phyloP scores from a whole-genome alignment of 1,284 basidiomycete species.

The Coniferiporia weirii region DNA sequence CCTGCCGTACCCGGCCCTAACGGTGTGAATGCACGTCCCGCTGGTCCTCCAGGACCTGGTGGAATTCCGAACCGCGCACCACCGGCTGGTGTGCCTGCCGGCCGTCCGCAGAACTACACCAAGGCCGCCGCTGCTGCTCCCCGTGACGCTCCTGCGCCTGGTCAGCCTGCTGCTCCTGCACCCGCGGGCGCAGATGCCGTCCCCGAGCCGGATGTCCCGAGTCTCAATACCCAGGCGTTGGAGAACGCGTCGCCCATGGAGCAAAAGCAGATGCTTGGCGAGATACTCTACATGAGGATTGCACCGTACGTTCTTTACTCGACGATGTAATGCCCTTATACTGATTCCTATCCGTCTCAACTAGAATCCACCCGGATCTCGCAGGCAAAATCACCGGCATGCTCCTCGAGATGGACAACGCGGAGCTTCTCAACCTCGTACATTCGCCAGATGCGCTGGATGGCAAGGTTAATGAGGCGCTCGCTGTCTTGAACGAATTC shows the following conservation, averaged over 20 bases:
- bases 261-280: slow-evolving; percentile 96
- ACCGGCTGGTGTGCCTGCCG: slow-evolving; percentile 39
- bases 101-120: slow-evolving; percentile 13
- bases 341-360: slow-evolving; percentile 20
- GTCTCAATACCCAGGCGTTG: slow-evolving; percentile 53
- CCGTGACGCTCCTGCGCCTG: slow-evolving; percentile 32
- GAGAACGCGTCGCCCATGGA: slow-evolving; percentile 77
- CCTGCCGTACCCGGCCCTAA: slow-evolving; percentile 54
- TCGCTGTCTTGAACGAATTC: slow-evolving; percentile 76
- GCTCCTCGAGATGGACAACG: slow-evolving; percentile 96
- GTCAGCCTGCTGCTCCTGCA: slow-evolving; percentile 31
- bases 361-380: slow-evolving; percentile 73
- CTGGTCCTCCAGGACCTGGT: slow-evolving; percentile 36
- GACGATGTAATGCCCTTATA: slow-evolving; percentile 9
- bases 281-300: slow-evolving; percentile 89
- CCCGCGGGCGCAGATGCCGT: slow-evolving; percentile 32
- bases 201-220: slow-evolving; percentile 37
- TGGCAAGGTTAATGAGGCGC: slow-evolving; percentile 86
- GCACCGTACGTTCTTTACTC: slow-evolving; percentile 50
- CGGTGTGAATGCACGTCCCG: slow-evolving; percentile 45
- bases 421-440: slow-evolving; percentile 82
- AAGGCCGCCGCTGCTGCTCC: slow-evolving; percentile 24
- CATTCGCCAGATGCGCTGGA: slow-evolving; percentile 78
- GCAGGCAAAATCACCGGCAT: slow-evolving; percentile 98
- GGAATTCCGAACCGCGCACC: slow-evolving; percentile 41